phyloP scores from a whole-genome alignment of 2,329 filamentous ascomycete species.

The Ophiosphaerella korrae region DNA sequence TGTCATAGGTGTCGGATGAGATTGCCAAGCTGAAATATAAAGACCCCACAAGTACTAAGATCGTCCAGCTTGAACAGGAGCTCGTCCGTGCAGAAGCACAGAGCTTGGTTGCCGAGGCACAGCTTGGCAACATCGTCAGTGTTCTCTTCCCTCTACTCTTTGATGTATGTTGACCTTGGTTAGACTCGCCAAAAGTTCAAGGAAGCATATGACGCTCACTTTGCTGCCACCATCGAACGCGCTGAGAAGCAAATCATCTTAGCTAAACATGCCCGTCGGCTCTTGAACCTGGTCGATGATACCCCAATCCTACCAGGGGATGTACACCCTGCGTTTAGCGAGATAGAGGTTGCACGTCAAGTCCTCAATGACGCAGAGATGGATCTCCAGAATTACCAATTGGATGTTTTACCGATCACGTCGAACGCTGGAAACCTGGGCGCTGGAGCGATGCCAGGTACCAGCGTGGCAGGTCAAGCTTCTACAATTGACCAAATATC shows the following conservation, averaged over 20 bases:
- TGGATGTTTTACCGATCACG: slow-evolving; percentile 60
- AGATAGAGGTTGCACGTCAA: slow-evolving; percentile 72
- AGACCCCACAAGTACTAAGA: slow-evolving; percentile 81
- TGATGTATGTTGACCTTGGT: slow-evolving; percentile 20
- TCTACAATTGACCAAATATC: slow-evolving; percentile 8
- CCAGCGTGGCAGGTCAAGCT: slow-evolving; percentile 7
- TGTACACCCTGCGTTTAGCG: slow-evolving; percentile 68
- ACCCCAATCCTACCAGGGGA: slow-evolving; percentile 88
- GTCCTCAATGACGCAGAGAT: slow-evolving; percentile 92
- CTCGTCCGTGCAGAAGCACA: slow-evolving; percentile 94
- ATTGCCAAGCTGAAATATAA: slow-evolving; percentile 90
- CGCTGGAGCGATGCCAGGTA: slow-evolving; percentile 51
- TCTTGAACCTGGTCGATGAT: slow-evolving; percentile 87
- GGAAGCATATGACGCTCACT: slow-evolving; percentile 88
- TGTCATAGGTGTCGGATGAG: slow-evolving; percentile 74
- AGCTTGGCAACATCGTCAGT: slow-evolving; percentile 85
- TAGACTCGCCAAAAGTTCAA: slow-evolving; percentile 95
- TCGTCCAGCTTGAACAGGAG: slow-evolving; percentile 91
- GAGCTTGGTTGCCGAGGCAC: slow-evolving; percentile 93
- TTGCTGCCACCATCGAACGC: slow-evolving; percentile 89
- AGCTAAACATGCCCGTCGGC: slow-evolving; percentile 83
- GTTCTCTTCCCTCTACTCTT: neutral
- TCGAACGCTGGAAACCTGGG: slow-evolving; percentile 56
- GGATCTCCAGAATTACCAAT: slow-evolving; percentile 77
- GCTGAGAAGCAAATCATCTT: slow-evolving; percentile 97